phyloP scores from a whole-genome alignment of 2,329 filamentous ascomycete genomes.

The Colletotrichum tamarilloi region DNA sequence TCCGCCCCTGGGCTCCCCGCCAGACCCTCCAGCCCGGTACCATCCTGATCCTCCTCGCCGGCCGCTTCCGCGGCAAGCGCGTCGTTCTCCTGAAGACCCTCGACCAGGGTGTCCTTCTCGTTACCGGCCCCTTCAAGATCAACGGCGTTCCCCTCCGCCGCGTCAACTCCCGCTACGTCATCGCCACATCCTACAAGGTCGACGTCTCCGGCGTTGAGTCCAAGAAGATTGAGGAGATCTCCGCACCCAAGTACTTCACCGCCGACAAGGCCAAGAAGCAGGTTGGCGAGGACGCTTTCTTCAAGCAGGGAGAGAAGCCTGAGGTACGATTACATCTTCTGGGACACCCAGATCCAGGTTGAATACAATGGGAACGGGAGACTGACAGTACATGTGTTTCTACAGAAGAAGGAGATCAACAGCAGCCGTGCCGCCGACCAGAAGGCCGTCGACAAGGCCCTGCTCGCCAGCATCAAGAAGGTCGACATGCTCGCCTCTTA shows the following conservation, averaged over 20 bases:
- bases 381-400: slow-evolving; percentile 39
- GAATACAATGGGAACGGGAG: not conserved
- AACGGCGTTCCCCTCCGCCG: slow-evolving; percentile 98
- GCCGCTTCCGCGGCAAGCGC: slow-evolving; percentile 99
- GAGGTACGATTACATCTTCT: slow-evolving; percentile 72
- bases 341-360: no score
- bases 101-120: slow-evolving; percentile 96
- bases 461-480: slow-evolving; percentile 98
- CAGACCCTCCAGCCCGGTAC: slow-evolving; percentile 92
- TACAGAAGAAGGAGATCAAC: slow-evolving; percentile 95
- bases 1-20: slow-evolving; percentile 89
- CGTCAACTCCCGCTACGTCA: slow-evolving; percentile 94
- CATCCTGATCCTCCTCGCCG: slow-evolving; percentile 98
- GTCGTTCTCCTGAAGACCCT: slow-evolving; percentile 99
- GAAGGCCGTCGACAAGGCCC: slow-evolving; percentile 97
- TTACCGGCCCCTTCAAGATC: slow-evolving; percentile 99
- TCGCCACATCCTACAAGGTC: slow-evolving; percentile 88
- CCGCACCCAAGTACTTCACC: slow-evolving; percentile 90
- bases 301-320: slow-evolving; percentile 98
- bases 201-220: slow-evolving; percentile 87
- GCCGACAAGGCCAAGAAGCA: slow-evolving; percentile 96
- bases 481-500: slow-evolving; percentile 93
- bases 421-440: slow-evolving; percentile 95
- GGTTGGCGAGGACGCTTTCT: slow-evolving; percentile 98
- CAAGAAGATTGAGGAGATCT: slow-evolving; percentile 86